Evolutionary conservation across 177 flowering plant species (phyloP), one percentile per base, ranked within the genome.

Genomic region (Tripterygium wilfordii): DNA sequence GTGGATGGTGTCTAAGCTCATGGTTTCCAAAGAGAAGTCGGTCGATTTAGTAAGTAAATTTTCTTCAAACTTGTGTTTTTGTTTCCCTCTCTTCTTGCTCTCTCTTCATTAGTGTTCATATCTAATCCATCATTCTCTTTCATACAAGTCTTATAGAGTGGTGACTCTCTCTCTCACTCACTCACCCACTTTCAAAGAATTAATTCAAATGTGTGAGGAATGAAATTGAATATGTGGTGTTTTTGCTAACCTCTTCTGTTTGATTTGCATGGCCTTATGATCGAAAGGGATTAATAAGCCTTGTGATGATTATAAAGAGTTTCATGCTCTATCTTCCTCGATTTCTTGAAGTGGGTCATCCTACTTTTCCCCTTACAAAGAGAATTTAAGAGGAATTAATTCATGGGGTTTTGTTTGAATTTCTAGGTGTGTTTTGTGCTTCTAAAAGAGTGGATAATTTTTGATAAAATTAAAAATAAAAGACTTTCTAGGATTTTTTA

Each of bases 401-500:
- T n/a, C n/a, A n/a, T n/a, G n/a, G n/a, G n/a, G n/a, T n/a, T n/a
- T n/a, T n/a, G n/a, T n/a, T 4, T 36, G 19, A 36, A 36, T 18
- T 18, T 36, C 39, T 40, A 40, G 43, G 24, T 40, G 3, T 6
- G 7, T 23, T 5, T 24, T 36, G 25, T 14, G 26, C 4, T 24
- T 22, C 18, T 13, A 29, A 53, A 53, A 42, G 57, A 44, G 48
- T 53, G 20, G 49, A 15, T 23, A 36, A 35, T 42, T 18, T 17
- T 53, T 2, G 1, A 37, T 3, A 30, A 29, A 48, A 17, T 20
- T 30, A 12, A 30, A 6, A 30, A 30, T 12, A 6, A 30, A 42
- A 13, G 18, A 20, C 8, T 17, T 22, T 38, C 40, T 41, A 40
- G 48, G 57, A 56, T 46, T 37, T 40, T 29, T 10, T 30, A 12